Evolutionary conservation across 768 basidiomycete species (phyloP).

Genomic region (Amanita jacksonii): DNA sequence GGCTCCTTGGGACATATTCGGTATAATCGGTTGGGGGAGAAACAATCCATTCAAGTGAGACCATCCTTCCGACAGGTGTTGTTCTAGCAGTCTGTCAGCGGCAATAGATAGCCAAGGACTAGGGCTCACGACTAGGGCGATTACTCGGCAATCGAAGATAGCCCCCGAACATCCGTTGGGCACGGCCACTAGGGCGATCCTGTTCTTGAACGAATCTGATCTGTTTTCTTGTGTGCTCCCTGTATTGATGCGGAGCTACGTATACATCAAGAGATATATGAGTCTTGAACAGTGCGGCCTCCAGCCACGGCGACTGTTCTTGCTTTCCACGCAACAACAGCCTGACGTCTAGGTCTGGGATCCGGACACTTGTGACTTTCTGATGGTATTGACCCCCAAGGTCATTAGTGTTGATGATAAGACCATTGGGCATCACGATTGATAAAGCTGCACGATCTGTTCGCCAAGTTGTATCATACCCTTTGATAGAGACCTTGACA

Average conservation of each 20-base stretch:
- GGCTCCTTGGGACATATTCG: neutral
- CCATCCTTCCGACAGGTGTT: neutral
- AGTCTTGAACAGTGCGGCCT: constrained; percentile 43
- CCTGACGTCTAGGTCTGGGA: constrained; percentile 42
- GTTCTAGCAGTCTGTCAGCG: neutral
- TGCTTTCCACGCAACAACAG: constrained; percentile 36
- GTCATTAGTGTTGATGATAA: constrained; percentile 67
- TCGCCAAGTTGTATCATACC: constrained; percentile 47
- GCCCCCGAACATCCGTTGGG: constrained; percentile 37
- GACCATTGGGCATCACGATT: constrained; percentile 45
- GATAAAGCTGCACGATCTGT: constrained; percentile 45
- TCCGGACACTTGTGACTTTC: constrained; percentile 48
- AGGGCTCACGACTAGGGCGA: neutral
- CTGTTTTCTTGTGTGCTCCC: constrained; percentile 41
- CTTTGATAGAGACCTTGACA: constrained; percentile 52
- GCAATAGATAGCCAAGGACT: neutral
- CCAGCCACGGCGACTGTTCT: constrained; percentile 49
- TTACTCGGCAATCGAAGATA: constrained; percentile 9
- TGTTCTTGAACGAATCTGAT: constrained; percentile 58
- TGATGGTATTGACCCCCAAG: constrained; percentile 58
- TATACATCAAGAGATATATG: constrained; percentile 66
- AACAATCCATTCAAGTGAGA: constrained; percentile 43
- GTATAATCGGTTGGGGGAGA: constrained; percentile 25
- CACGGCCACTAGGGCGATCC: constrained; percentile 61
- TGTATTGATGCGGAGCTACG: constrained; percentile 49